phyloP scores from a whole-genome alignment of 345 rosid species.

The Eucalyptus erythrocorys region DNA sequence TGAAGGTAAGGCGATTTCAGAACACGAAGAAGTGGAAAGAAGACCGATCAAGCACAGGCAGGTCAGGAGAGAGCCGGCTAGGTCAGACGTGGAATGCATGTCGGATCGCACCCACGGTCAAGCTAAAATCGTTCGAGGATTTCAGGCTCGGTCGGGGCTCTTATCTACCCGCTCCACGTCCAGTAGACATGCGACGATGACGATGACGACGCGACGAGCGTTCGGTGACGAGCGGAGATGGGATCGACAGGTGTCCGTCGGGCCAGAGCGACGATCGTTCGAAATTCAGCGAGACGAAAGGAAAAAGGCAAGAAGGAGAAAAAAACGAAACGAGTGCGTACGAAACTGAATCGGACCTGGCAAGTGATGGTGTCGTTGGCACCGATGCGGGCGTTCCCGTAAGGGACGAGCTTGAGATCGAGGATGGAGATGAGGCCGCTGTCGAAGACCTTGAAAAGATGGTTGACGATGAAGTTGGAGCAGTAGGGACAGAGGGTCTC shows the following conservation, averaged over 20 bases:
- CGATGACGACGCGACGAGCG: background rate
- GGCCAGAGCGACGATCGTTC: background rate
- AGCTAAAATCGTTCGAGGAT: background rate
- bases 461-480: slow-evolving; percentile 19
- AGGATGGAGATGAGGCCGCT: slow-evolving; percentile 16
- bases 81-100: background rate
- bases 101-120: background rate
- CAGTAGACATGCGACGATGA: background rate
- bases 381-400: slow-evolving; percentile 26
- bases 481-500: slow-evolving; percentile 39
- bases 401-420: slow-evolving; percentile 40
- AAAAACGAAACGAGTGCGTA: background rate
- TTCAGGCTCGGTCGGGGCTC: background rate
- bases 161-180: background rate
- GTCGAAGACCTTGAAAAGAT: slow-evolving; percentile 8
- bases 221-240: background rate
- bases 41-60: background rate
- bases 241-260: background rate
- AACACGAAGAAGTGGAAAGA: background rate
- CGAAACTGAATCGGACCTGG: slow-evolving; percentile 9
- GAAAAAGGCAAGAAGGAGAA: accelerated
- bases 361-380: slow-evolving; percentile 16
- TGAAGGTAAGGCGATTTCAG: slow-evolving; percentile 1
- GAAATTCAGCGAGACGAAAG: background rate
- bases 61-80: background rate